Percentiles rank a stretch among this genome's conserved stretches.
Conservation (phyloP, 345 rosid genomes). For the Arabidopsis suecica region DNA sequence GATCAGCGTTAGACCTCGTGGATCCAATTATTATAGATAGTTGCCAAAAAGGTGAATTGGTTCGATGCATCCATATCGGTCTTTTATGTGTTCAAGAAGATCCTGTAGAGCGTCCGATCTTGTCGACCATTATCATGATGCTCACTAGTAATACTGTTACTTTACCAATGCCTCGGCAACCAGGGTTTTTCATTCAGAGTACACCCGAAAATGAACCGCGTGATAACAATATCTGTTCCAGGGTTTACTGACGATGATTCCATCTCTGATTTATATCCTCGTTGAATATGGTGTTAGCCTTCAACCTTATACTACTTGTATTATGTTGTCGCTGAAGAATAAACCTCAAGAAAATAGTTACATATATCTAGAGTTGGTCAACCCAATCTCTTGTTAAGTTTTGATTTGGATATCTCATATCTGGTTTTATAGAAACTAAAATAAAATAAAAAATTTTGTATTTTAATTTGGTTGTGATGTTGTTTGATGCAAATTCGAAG, state of each 20-base stretch:
- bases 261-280: slow-evolving; percentile 11
- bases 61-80: slow-evolving; percentile 22
- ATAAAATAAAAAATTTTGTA: too few species aligned
- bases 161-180: not conserved
- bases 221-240: not conserved
- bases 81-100: slow-evolving; percentile 36
- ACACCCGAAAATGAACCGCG: not conserved
- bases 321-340: too few species aligned
- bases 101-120: slow-evolving; percentile 1
- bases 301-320: too few species aligned
- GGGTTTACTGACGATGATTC: not conserved
- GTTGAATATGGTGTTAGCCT: not conserved
- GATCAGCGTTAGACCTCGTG: not conserved
- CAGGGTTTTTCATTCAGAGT: not conserved
- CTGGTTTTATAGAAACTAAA: too few species aligned
- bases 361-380: too few species aligned
- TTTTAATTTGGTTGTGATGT: too few species aligned
- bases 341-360: too few species aligned
- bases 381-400: too few species aligned
- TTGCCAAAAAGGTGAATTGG: not conserved
- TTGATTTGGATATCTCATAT: too few species aligned
- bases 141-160: slow-evolving; percentile 18
- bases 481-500: too few species aligned
- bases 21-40: not conserved
- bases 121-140: not conserved